Evolutionary conservation across 2,329 filamentous ascomycete species (phyloP), one percentile per base, ranked within the genome.

Genomic region (Ramichloridium luteum): DNA sequence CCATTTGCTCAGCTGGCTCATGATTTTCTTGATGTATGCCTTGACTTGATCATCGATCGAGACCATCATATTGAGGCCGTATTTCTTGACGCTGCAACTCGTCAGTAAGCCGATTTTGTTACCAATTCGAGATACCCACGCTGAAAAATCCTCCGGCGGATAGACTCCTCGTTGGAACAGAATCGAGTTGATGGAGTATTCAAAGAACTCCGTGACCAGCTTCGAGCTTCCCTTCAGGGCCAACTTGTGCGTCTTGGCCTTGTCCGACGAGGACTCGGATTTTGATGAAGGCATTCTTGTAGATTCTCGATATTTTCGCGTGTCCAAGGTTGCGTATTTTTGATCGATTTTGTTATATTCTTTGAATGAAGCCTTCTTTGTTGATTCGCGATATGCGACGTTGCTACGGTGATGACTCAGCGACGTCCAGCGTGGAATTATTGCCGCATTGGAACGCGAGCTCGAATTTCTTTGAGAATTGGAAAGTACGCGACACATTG

Each of bases 11-110:
- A 98, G 74, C 60, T 98, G 90, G 16, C 77, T 78, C 86, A 94
- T 98, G 64, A 98, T 96, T 62, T 92, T 93, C 61, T 93, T 94
- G 67, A 98, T 93, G 62, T 98, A 98, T 17, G 86, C 84, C 61
- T 93, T 93, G 55, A 98, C 90, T 62, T 98, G 88, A 64, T 96
- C 90, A 57, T 98, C 90, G 42, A 85, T 75, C 17, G 88, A 92
- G 31, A 96, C 86, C 49, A 93, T 80, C 85, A 94, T 93, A 51
- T 93, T 96, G 50, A 98, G 73, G 49, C 90, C 90, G 78, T 98
- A 98, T 64, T 98, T 98, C 65, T 98, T 98, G 52, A 98, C 86
- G 9, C 73, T 70, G 25, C 47, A 31, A 44, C 28, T 13, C 31
- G 1, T 17, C 12, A 27, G 20, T 29, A 35, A 36, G 37, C n/a